Evolutionary conservation across 805 yeast species (phyloP), one percentile per base, ranked within the genome.

Genomic region (Nakazawaea wyomingensis): DNA sequence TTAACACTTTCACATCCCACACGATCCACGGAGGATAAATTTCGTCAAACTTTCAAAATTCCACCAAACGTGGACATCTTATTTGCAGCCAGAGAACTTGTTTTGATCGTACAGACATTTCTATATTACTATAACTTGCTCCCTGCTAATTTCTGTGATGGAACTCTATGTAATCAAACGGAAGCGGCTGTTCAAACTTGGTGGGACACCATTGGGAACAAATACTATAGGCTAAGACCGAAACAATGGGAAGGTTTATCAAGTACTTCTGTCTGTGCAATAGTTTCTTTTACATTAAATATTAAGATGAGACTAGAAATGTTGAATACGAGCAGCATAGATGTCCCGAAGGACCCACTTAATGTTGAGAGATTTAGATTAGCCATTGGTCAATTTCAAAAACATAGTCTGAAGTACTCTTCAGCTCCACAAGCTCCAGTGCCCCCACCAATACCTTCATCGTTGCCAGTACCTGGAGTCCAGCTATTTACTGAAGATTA

Each of bases 321-420:
- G 21, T 65, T 82, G 9, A 72, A 69, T 10, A 65, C 72, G 24
- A 75, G 56, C 62, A 76, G 57, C 62, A 73, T 62, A 54, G 85
- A 70, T 53, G 83, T 70, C 46, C 93, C 80, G 14, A 85, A 87
- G 54, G 98, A 93, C 56, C 91, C 96, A 0, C 80, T 85, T 55
- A 91, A 85, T 48, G 80, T 78, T 40, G 83, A 80, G 41, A 73
- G 72, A 38, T 84, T 91, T 52, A 72, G 79, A 61, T 59, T 72
- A 2, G 76, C 88, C 5, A 72, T 93, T 20, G 77, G 78, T 2
- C 82, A 78, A 46, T 91, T 90, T 58, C 97, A 93, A 59, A 85
- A 79, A 55, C 40, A 43, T 4, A 44, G 42, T 29, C 34, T 37
- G 24, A 19, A 59, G 77, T 31, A 35, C 28, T 31, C 40, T 13